phyloP scores from a whole-genome alignment of 2,329 filamentous ascomycete genomes.

The Fusarium duplospermum region DNA sequence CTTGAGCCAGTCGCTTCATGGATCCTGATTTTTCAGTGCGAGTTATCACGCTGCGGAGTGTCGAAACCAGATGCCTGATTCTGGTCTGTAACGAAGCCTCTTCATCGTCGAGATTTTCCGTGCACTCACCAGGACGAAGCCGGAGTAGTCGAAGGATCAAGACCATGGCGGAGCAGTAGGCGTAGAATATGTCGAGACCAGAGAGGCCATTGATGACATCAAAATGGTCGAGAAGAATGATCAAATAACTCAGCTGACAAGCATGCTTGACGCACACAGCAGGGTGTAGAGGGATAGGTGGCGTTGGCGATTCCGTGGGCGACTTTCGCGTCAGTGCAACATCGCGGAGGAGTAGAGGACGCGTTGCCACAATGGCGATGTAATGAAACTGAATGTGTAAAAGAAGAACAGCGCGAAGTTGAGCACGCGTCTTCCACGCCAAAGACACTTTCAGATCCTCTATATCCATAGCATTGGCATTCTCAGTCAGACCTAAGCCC shows the following conservation, averaged over 20 bases:
- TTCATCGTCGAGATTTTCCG: background rate
- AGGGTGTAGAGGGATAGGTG: conserved; percentile 8
- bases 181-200: conserved; percentile 51
- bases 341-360: conserved; percentile 45
- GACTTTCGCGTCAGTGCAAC: conserved; percentile 22
- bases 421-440: conserved; percentile 42
- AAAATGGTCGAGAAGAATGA: conserved; percentile 49
- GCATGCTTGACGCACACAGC: conserved; percentile 43
- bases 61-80: conserved; percentile 17
- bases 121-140: background rate
- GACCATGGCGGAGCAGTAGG: conserved; percentile 50
- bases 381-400: conserved; percentile 50
- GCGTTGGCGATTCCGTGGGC: background rate
- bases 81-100: conserved; percentile 23
- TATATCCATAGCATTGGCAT: conserved; percentile 35
- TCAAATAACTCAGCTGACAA: conserved; percentile 46
- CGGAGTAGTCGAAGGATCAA: conserved; percentile 27
- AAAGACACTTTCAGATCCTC: conserved; percentile 44
- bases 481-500: background rate
- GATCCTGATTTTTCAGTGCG: conserved; percentile 44
- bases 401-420: conserved; percentile 45
- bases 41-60: conserved; percentile 34
- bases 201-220: conserved; percentile 49
- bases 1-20: conserved; percentile 45
- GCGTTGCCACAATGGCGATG: conserved; percentile 48